Evolutionary conservation across 768 basidiomycete species (phyloP).

Genomic region (Termitomyces sp.): DNA sequence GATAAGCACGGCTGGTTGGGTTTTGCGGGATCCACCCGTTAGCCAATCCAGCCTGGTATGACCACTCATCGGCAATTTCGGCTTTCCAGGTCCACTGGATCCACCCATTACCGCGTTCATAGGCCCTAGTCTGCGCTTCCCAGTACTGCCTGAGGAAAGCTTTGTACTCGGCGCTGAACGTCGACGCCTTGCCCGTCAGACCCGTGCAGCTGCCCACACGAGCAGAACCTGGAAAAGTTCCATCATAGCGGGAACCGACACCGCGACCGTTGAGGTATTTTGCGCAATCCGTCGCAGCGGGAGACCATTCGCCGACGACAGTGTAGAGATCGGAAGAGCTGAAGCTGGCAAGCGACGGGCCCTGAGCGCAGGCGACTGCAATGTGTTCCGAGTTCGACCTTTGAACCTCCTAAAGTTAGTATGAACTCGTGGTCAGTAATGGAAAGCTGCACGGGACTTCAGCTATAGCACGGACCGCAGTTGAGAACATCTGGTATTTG

Average conservation of each 20-base stretch:
- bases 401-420: constrained; percentile 32
- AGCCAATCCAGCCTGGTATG: constrained; percentile 74
- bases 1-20: constrained; percentile 45
- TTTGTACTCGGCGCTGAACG: constrained; percentile 76
- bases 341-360: constrained; percentile 32
- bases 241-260: constrained; percentile 59
- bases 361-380: constrained; percentile 45
- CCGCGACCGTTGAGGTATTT: constrained; percentile 84
- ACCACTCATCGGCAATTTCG: constrained; percentile 84
- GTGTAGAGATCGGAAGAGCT: constrained; percentile 63
- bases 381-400: constrained; percentile 54
- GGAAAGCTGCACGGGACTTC: not conserved
- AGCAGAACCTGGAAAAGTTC: constrained; percentile 57
- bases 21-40: constrained; percentile 81
- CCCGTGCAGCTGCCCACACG: constrained; percentile 70
- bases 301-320: constrained; percentile 86
- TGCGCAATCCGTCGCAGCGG: constrained; percentile 72
- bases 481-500: constrained; percentile 71
- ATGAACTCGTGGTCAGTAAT: not conserved
- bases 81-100: constrained; percentile 84
- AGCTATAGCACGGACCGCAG: constrained; percentile 34
- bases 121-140: constrained; percentile 80
- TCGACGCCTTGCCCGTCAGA: constrained; percentile 63
- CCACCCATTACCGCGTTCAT: constrained; percentile 67
- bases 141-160: constrained; percentile 75